These are phyloP conservation scores for Sugiyamaella castrensis DNA, from an alignment of 1,139 yeast species.

Conservation along the genomic window DNA sequence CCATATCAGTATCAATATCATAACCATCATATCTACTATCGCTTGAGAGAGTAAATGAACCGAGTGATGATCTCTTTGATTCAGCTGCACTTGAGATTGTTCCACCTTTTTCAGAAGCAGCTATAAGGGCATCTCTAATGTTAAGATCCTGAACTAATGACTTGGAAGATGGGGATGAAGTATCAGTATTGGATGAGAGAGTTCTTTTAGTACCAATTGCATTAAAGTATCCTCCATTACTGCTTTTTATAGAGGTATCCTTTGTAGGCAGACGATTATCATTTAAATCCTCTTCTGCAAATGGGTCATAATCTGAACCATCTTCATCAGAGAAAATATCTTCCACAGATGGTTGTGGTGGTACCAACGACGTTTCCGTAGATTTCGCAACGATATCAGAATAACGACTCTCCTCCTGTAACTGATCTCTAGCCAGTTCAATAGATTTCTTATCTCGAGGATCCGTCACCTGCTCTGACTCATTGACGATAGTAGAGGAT, in stretches of 20 bases:
- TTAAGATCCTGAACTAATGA: background rate
- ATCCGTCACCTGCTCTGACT: too few relatives aligned
- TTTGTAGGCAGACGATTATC: background rate
- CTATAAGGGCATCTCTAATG: conserved; percentile 2
- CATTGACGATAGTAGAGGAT: too few relatives aligned
- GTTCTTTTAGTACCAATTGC: background rate
- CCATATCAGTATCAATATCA: conserved; percentile 7
- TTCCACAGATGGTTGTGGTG: too few relatives aligned
- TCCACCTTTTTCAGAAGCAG: conserved; percentile 2
- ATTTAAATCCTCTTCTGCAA: conserved; percentile 1
- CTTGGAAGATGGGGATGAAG: background rate
- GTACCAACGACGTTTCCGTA: too few relatives aligned
- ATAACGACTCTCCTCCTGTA: too few relatives aligned
- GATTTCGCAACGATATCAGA: too few relatives aligned
- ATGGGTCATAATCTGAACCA: conserved; percentile 6
- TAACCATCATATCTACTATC: conserved; percentile 1
- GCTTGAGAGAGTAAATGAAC: conserved; percentile 3
- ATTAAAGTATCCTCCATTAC: background rate
- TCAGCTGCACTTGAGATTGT: background rate
- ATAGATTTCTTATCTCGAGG: too few relatives aligned
- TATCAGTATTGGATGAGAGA: background rate
- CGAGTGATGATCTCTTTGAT: background rate
- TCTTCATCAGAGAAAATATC: conserved; percentile 8
- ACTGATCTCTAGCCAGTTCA: too few relatives aligned
- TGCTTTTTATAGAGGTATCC: background rate